Evolutionary conservation across 2,329 filamentous ascomycete genomes (phyloP).

Genomic region (Penicillium corylophilum): DNA sequence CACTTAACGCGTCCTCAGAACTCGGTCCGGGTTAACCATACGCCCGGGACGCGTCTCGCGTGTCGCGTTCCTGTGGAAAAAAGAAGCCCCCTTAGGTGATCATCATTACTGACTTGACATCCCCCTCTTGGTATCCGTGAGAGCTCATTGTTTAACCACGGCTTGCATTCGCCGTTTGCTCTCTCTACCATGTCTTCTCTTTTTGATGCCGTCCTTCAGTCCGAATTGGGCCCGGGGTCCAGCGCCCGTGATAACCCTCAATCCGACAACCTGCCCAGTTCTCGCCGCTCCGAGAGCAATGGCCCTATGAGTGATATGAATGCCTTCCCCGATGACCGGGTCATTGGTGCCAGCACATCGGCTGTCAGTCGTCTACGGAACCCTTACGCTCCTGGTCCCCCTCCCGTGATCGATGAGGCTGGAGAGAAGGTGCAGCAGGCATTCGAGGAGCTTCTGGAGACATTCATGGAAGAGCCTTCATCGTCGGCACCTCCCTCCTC

Average conservation of each 20-base stretch:
- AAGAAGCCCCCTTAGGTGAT: constrained; percentile 4
- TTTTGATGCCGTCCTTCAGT: constrained; percentile 44
- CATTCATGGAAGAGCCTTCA: constrained; percentile 57
- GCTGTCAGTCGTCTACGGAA: constrained; percentile 49
- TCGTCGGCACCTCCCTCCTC: constrained; percentile 55
- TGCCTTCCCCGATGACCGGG: constrained; percentile 61
- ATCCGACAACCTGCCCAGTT: constrained; percentile 51
- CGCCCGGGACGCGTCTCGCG: constrained; percentile 22
- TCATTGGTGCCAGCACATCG: constrained; percentile 55
- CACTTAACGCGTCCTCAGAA: constrained; percentile 34
- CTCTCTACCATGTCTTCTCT: constrained; percentile 40
- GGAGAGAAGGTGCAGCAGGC: constrained; percentile 62
- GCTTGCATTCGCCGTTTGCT: constrained; percentile 25
- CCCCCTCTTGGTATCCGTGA: constrained; percentile 4
- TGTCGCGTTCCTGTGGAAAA: constrained; percentile 27
- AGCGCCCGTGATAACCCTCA: constrained; percentile 31
- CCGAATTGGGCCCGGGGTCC: constrained; percentile 39
- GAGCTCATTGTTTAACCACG: constrained; percentile 11
- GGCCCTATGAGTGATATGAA: constrained; percentile 57
- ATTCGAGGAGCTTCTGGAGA: constrained; percentile 65
- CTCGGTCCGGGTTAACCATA: constrained; percentile 13
- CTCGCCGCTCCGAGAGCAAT: constrained; percentile 54
- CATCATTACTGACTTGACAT: constrained; percentile 5
- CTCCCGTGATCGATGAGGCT: constrained; percentile 59
- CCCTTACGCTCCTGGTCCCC: constrained; percentile 54